Percentiles rank a stretch among this genome's conserved stretches.
Conservation (phyloP, 2,329 filamentous ascomycete genomes). For the Chrysoporthe austroafricana region DNA sequence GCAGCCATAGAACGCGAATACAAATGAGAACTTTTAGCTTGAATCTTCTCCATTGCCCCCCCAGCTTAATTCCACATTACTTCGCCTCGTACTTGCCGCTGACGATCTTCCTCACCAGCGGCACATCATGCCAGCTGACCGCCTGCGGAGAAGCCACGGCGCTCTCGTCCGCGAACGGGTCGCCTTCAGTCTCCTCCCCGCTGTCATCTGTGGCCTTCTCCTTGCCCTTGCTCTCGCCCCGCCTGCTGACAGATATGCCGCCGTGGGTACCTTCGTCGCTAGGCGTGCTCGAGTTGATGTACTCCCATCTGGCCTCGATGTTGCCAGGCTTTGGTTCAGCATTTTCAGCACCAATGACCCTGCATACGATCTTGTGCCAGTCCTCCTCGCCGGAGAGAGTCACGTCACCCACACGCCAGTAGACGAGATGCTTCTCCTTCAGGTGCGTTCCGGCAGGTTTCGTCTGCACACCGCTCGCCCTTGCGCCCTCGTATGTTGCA, state of each 20-base stretch:
- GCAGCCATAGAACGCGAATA: not conserved
- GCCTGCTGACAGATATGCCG: conserved; percentile 66
- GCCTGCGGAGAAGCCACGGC: conserved; percentile 35
- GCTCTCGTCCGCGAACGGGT: conserved; percentile 72
- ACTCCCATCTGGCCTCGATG: conserved; percentile 84
- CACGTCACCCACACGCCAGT: conserved; percentile 80
- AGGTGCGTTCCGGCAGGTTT: conserved; percentile 81
- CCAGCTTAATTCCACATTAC: conserved; percentile 27
- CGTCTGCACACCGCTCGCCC: conserved; percentile 70
- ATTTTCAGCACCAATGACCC: conserved; percentile 74
- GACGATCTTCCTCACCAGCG: conserved; percentile 67
- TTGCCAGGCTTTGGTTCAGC: conserved; percentile 72
- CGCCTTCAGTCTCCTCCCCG: conserved; percentile 49
- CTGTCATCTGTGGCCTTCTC: conserved; percentile 50
- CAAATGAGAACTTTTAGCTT: not conserved
- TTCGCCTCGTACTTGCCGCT: conserved; percentile 75
- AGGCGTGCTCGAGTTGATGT: conserved; percentile 37
- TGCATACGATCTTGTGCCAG: conserved; percentile 78
- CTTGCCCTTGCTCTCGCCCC: conserved; percentile 56
- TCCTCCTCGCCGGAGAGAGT: conserved; percentile 60
- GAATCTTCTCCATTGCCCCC: not conserved
- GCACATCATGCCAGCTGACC: conserved; percentile 67
- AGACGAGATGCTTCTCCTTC: conserved; percentile 75
- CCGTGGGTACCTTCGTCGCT: conserved; percentile 50
- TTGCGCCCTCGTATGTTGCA: conserved; percentile 69